Evolutionary conservation across 2,329 filamentous ascomycete species (phyloP).

Genomic region (Aciculosporium take): DNA sequence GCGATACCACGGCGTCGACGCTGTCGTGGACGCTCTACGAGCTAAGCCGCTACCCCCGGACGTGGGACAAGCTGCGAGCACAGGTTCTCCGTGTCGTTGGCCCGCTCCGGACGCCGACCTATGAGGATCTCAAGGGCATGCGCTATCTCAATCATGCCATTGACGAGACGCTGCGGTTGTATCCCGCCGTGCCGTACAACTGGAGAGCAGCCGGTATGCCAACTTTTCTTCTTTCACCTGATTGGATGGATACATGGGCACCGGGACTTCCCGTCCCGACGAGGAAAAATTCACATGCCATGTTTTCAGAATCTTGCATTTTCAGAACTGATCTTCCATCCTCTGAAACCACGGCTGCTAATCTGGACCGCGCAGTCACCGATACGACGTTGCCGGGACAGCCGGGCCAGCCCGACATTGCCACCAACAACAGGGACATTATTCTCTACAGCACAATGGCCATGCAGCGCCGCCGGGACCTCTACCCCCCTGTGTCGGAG

Average conservation of each 20-base stretch:
- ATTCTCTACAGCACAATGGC: slow-evolving; percentile 53
- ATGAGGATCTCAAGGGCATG: slow-evolving; percentile 75
- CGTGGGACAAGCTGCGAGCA: slow-evolving; percentile 53
- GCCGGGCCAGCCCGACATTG: slow-evolving; percentile 45
- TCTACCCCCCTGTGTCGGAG: slow-evolving; percentile 39
- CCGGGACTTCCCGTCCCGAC: no score
- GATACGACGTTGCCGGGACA: slow-evolving; percentile 63
- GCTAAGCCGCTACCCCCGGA: slow-evolving; percentile 54
- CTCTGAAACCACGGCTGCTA: no score
- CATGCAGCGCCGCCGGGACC: slow-evolving; percentile 56
- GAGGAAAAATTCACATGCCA: no score
- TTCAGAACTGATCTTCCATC: no score
- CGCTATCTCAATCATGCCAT: slow-evolving; percentile 62
- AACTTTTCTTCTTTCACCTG: not conserved
- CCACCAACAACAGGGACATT: slow-evolving; percentile 48
- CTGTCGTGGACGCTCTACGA: slow-evolving; percentile 77
- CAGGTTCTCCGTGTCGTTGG: slow-evolving; percentile 61
- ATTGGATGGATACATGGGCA: no score
- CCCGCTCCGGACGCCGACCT: slow-evolving; percentile 47
- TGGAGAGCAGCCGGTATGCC: slow-evolving; percentile 23
- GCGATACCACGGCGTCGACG: slow-evolving; percentile 74
- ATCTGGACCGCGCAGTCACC: slow-evolving; percentile 48
- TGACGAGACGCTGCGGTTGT: slow-evolving; percentile 64
- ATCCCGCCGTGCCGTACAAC: slow-evolving; percentile 69
- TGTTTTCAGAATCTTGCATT: not conserved